phyloP scores from a whole-genome alignment of 2,329 filamentous ascomycete species.

The Apiospora phragmitis region DNA sequence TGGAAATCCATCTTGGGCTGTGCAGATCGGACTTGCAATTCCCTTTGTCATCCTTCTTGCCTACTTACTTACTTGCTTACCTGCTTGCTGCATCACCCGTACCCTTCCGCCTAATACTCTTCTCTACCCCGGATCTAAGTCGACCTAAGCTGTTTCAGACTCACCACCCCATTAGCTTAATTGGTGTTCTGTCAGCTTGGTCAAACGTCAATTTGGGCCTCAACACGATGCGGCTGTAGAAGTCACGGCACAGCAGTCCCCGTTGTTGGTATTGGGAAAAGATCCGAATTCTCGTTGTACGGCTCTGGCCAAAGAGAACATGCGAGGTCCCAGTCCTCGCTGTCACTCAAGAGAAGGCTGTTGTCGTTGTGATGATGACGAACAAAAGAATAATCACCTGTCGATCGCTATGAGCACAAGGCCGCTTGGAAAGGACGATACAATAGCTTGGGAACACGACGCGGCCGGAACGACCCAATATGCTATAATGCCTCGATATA shows the following conservation, averaged over 20 bases:
- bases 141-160: constrained; percentile 1
- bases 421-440: background rate
- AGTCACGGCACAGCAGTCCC: background rate
- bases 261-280: constrained; percentile 7
- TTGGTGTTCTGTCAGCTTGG: background rate
- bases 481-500: background rate
- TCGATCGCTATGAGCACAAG: background rate
- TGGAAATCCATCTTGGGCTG: background rate
- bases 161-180: constrained; percentile 1
- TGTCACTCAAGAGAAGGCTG: background rate
- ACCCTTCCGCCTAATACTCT: background rate
- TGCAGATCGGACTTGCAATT: background rate
- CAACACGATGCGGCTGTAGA: constrained; percentile 7
- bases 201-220: background rate
- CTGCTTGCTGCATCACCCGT: background rate
- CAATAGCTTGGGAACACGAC: background rate
- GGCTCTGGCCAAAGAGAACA: background rate
- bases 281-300: background rate
- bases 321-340: constrained; percentile 6
- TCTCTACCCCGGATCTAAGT: background rate
- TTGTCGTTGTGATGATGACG: background rate
- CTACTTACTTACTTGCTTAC: background rate
- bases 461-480: background rate
- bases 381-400: background rate
- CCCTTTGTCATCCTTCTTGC: background rate